phyloP scores from a whole-genome alignment of 352 stramenopile genomes.

The Pythium pyrilobum region DNA sequence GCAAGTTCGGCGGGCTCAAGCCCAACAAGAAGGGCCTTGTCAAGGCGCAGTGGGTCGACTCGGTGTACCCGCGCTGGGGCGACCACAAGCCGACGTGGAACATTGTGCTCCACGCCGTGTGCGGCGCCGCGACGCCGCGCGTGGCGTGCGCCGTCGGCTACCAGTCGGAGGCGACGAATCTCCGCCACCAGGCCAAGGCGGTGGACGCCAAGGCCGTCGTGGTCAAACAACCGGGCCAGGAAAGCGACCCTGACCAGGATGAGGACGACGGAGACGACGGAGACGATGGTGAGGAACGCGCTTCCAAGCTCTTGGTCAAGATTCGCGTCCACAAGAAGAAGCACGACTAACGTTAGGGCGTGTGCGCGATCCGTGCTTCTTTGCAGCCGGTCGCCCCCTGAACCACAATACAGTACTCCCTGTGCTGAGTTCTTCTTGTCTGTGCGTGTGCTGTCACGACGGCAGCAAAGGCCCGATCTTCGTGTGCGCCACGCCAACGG shows the following conservation, averaged over 20 bases:
- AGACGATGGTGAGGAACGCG: background rate
- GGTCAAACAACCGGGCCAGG: background rate
- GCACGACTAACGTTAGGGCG: background rate
- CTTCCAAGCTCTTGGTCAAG: background rate
- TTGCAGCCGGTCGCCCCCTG: too few relatives aligned
- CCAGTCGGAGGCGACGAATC: background rate
- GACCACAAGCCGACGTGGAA: conserved; percentile 5
- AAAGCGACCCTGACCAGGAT: background rate
- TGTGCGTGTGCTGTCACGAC: too few relatives aligned
- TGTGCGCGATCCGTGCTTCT: too few relatives aligned
- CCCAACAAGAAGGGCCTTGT: conserved; percentile 6
- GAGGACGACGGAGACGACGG: background rate
- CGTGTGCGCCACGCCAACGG: too few relatives aligned
- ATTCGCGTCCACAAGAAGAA: background rate
- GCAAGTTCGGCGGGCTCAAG: conserved; percentile 19
- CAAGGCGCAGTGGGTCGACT: conserved; percentile 1
- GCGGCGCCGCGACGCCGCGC: conserved; percentile 11
- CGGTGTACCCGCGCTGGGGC: background rate
- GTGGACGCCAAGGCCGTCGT: background rate
- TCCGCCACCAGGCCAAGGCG: background rate
- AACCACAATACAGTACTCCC: too few relatives aligned
- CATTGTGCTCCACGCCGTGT: conserved; percentile 21
- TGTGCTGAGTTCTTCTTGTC: too few relatives aligned
- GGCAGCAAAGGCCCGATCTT: too few relatives aligned
- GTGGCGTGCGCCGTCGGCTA: conserved; percentile 11